A percentile compares a stretch with the other conserved stretches of the same genome.
phyloP scores from a whole-genome alignment of 225 moss, liverwort and hornwort genomes.

The Polytrichum formosum region DNA sequence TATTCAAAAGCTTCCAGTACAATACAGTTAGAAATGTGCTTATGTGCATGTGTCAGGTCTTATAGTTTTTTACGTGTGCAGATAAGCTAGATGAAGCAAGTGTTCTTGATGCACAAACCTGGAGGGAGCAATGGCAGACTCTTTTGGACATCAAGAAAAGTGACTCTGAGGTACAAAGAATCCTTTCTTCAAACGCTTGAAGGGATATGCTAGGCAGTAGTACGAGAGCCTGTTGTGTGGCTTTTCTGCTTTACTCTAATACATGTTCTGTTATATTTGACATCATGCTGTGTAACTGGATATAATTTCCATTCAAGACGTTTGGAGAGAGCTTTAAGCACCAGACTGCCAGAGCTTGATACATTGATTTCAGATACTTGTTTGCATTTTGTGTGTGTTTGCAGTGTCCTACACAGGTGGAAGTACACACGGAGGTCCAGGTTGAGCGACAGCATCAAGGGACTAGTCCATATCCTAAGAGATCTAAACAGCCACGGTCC shows the following conservation, averaged over 20 bases:
- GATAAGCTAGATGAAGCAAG: slow-evolving; percentile 30
- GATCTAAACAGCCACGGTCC: slow-evolving; percentile 37
- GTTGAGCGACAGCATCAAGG: slow-evolving; percentile 27
- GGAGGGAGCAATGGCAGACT: slow-evolving; percentile 55
- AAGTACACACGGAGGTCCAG: slow-evolving; percentile 15
- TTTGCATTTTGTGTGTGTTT: slow-evolving; percentile 1
- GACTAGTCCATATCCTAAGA: slow-evolving; percentile 30
- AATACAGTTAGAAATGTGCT: no score
- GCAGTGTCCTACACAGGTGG: slow-evolving; percentile 21
- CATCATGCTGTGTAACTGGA: no score
- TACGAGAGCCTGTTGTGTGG: no score
- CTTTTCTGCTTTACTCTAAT: no score
- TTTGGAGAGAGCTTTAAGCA: no score
- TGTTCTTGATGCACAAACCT: slow-evolving; percentile 52
- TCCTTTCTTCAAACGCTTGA: not conserved
- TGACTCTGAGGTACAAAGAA: slow-evolving; percentile 36
- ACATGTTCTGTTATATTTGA: no score
- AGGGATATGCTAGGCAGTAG: no score
- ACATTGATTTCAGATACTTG: no score
- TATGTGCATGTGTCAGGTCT: not conserved
- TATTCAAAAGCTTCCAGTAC: no score
- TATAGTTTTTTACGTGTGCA: slow-evolving; percentile 6
- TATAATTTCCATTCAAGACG: no score
- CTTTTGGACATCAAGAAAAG: slow-evolving; percentile 35
- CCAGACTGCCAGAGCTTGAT: no score